Evolutionary conservation across 2,329 filamentous ascomycete species (phyloP).

Genomic region (Dactylonectria macrodidyma): DNA sequence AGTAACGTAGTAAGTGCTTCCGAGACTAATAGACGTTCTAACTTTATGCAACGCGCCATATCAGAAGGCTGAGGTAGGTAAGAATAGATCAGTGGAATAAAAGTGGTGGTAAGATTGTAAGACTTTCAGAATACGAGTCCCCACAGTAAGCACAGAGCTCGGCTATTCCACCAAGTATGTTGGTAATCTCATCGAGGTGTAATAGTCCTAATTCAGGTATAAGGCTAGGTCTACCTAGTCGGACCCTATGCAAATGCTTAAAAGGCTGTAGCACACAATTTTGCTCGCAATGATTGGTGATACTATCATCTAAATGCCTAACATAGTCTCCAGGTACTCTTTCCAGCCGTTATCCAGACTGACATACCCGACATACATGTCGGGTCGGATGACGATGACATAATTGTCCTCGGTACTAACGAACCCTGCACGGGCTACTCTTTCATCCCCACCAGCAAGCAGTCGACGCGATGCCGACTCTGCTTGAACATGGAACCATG

Average conservation of each 20-base stretch:
- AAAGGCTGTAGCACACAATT: no score
- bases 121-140: no score
- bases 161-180: background rate
- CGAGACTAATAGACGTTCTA: no score
- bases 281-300: no score
- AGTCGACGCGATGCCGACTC: background rate
- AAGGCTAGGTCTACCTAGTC: no score
- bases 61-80: no score
- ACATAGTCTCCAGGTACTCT: conserved; percentile 21
- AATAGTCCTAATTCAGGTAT: no score
- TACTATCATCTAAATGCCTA: background rate
- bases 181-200: background rate
- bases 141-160: background rate
- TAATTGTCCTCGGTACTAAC: background rate
- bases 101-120: no score
- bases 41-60: no score
- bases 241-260: no score
- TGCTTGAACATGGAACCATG: background rate
- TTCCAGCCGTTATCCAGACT: conserved; percentile 28
- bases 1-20: no score
- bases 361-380: conserved; percentile 41
- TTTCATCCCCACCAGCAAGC: background rate
- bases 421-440: conserved; percentile 29
- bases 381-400: conserved; percentile 35
- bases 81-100: no score